Evolutionary conservation across 169 alveolate genomes (phyloP), one percentile per base, ranked within the genome.

Genomic region (Hepatocystis sp.): DNA sequence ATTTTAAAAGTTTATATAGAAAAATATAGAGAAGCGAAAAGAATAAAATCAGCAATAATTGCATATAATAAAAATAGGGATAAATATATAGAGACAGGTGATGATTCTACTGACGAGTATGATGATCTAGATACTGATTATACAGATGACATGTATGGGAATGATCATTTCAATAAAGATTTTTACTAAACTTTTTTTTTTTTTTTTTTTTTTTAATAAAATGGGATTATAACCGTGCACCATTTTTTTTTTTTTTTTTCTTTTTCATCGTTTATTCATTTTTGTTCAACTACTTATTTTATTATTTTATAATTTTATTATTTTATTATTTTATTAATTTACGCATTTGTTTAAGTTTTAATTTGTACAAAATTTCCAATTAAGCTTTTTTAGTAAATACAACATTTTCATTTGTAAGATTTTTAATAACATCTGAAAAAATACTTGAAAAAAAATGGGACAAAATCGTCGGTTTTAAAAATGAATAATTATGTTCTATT

Each of bases 1-100:
- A 63, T 81, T 61, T 47, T 81, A 49, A 81, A 81, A 49, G 89
- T 81, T 47, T 81, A 81, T 63, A 47, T 81, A 61, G 89, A 81
- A 81, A 81, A 81, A 81, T 49, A 56, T 49, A 81, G 58, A 46
- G 89, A 81, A 65, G 81, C 76, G 51, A 81, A 36, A 40, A 36
- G 89, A 67, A 81, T 81, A 28, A 81, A 81, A 42, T 47, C 81
- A 13, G 67, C 89, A 63, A 63, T 81, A 32, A 67, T 61, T 2
- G 63, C 30, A 40, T 81, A 81, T 53, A 81, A 81, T 25, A 81
- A 63, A 65, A 61, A 56, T 52, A 81, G 53, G 51, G 63, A 81
- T 13, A 67, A 81, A 42, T 81, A 81, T 34, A 81, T 81, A 81
- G 63, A 81, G 21, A 81, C 78, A 30, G 89, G 89, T 17, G 47